Base-by-base conservation (phyloP, 106 monocot species). In the Narthecium ossifragum region DNA sequence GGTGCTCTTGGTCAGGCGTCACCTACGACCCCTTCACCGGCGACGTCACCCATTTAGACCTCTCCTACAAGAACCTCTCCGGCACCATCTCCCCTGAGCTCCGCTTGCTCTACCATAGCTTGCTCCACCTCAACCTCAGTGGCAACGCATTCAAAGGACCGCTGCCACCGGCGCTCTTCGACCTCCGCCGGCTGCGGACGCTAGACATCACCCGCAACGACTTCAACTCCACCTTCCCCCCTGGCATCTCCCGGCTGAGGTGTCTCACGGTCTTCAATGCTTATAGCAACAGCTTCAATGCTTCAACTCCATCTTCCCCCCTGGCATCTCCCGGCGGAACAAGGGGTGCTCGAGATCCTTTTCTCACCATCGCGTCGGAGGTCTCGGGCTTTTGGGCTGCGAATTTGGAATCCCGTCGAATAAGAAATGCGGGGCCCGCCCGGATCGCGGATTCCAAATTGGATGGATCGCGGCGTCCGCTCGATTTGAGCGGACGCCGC, bases 231-330 rank as follows among this genome's bases (percentile, higher is more conserved):
- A 68, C 75, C 8, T 61, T 92, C 61, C 88, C 92, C 4, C 6
- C 55, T 5, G 50, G 61, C 39, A 31, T 88, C 31, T 75, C 64
- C 38, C 68, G 36, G 20, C 70, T 88, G 12, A 40, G 70, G 20
- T 20, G 34, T 28, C 88, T 92, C 64, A 17, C 13, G 12, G 7
- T 71, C 8, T 48, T 88, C 33, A 54, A 84, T 55, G 88, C 88
- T 8, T 92, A 88, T 65, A 92, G 92, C 70, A 92, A 92, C 61
- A 81, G 72, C 61, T 88, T 92, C 61, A 28, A n/a, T n/a, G n/a
- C 70, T 92, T 88, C 78, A 81, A 78, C 61, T 70, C 78, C 30
- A 68, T 73, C 8, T 61, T 92, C 61, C 88, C 92, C 4, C 6
- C 55, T 5, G 50, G 61, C 39, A 31, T 88, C 31, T 75, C 64